Evolutionary conservation across 306 rosid genomes (phyloP).

Genomic region (Begonia peltatifolia): DNA sequence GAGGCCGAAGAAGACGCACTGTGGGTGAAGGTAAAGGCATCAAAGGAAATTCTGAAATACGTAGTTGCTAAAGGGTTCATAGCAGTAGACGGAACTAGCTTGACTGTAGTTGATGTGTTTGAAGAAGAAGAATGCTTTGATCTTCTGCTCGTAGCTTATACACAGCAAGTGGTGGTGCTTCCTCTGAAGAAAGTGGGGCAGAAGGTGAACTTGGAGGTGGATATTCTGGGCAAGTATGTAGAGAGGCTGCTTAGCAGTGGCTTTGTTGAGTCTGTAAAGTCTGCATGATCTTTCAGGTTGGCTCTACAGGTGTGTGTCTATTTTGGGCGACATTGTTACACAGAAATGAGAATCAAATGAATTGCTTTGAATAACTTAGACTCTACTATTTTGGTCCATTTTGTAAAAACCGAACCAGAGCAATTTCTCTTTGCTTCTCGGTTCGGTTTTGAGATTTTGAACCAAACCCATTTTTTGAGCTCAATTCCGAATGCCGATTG

Average conservation of each 20-base stretch:
- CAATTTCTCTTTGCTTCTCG: too few species aligned
- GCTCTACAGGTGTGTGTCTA: too few species aligned
- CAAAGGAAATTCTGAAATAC: constrained; percentile 37
- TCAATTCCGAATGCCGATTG: too few species aligned
- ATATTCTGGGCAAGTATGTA: constrained; percentile 80
- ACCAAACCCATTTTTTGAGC: too few species aligned
- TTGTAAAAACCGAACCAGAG: too few species aligned
- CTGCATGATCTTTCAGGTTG: constrained; percentile 10
- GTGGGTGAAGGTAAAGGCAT: constrained; percentile 59
- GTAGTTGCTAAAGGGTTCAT: constrained; percentile 82
- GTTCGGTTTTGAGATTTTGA: too few species aligned
- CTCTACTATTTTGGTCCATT: too few species aligned
- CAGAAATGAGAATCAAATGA: too few species aligned
- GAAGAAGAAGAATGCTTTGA: constrained; percentile 61
- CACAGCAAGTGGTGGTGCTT: constrained; percentile 63
- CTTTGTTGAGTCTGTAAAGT: constrained; percentile 27
- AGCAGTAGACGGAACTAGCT: constrained; percentile 88
- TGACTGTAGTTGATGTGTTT: constrained; percentile 84
- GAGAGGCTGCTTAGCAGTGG: constrained; percentile 77
- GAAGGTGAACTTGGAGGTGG: constrained; percentile 75
- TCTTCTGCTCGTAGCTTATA: constrained; percentile 80
- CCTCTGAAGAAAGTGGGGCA: constrained; percentile 39
- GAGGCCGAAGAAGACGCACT: constrained; percentile 57
- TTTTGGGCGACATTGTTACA: too few species aligned
- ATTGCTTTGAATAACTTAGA: too few species aligned